phyloP scores from a whole-genome alignment of 2,329 filamentous ascomycete species.

The Arthroderma uncinatum region DNA sequence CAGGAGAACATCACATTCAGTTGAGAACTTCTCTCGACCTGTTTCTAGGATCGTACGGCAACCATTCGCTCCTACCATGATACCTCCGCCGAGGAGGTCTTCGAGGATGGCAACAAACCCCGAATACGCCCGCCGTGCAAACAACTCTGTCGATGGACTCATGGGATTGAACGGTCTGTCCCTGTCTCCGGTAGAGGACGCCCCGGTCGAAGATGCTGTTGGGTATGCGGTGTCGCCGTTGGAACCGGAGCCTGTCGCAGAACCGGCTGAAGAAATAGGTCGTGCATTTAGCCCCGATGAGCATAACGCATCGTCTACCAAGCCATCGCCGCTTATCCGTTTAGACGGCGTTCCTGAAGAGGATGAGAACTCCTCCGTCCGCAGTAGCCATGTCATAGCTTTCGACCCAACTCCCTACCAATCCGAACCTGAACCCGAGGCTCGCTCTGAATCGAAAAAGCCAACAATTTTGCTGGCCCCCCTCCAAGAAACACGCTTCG shows the following conservation, averaged over 20 bases:
- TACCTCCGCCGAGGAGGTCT: slow-evolving; percentile 31
- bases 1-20: slow-evolving; percentile 27
- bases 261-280: slow-evolving; percentile 21
- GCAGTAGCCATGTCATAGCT: slow-evolving; percentile 22
- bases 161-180: slow-evolving; percentile 25
- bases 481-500: not conserved
- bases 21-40: slow-evolving; percentile 48
- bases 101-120: slow-evolving; percentile 23
- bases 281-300: slow-evolving; percentile 36
- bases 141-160: slow-evolving; percentile 32
- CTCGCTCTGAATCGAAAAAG: not conserved
- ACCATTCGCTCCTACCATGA: slow-evolving; percentile 29
- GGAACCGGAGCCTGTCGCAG: slow-evolving; percentile 21
- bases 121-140: slow-evolving; percentile 26
- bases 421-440: not conserved
- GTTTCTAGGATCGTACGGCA: slow-evolving; percentile 33
- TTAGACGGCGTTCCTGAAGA: slow-evolving; percentile 39
- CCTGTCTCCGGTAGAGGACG: slow-evolving; percentile 24
- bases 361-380: slow-evolving; percentile 28
- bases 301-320: slow-evolving; percentile 29
- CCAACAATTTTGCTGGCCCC: not conserved
- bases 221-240: slow-evolving; percentile 9
- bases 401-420: slow-evolving; percentile 5
- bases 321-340: slow-evolving; percentile 32
- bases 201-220: slow-evolving; percentile 14